Evolutionary conservation across 2,329 filamentous ascomycete species (phyloP).

Genomic region (Alternaria brassicicola): DNA sequence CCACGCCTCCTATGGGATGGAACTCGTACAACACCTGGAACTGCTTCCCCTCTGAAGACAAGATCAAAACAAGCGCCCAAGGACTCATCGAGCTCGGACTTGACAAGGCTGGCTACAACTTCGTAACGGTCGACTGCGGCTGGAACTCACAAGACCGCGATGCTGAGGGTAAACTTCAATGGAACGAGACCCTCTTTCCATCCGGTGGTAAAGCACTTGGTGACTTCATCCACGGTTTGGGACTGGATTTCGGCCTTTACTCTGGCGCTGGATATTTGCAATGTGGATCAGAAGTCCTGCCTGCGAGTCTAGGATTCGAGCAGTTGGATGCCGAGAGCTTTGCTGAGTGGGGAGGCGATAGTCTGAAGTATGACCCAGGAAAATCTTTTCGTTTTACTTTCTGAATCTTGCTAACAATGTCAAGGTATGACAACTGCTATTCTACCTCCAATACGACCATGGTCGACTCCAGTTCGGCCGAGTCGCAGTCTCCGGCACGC

Average conservation of each 20-base stretch:
- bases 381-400: neutral
- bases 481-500: slow-evolving; percentile 36
- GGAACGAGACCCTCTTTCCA: slow-evolving; percentile 59
- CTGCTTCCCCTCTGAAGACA: slow-evolving; percentile 57
- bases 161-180: slow-evolving; percentile 56
- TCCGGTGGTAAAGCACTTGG: slow-evolving; percentile 58
- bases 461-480: slow-evolving; percentile 42
- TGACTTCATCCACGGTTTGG: slow-evolving; percentile 57
- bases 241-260: slow-evolving; percentile 62
- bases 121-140: slow-evolving; percentile 65
- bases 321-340: slow-evolving; percentile 63
- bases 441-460: slow-evolving; percentile 42
- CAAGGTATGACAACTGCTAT: slow-evolving; percentile 46
- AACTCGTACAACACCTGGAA: slow-evolving; percentile 65
- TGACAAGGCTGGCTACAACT: slow-evolving; percentile 60
- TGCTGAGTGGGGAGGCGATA: slow-evolving; percentile 50
- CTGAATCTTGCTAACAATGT: slow-evolving; percentile 47
- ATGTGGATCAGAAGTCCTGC: slow-evolving; percentile 54
- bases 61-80: slow-evolving; percentile 59
- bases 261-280: slow-evolving; percentile 49
- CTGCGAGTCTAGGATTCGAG: slow-evolving; percentile 59
- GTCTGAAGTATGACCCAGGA: slow-evolving; percentile 56
- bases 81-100: slow-evolving; percentile 61
- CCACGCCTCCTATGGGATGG: slow-evolving; percentile 54
- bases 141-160: slow-evolving; percentile 56